Percentiles rank a stretch among this genome's conserved stretches.
These are phyloP conservation scores for Nemania bipapillata DNA, from an alignment of 2,329 filamentous ascomycete genomes.

Conservation along the genomic window DNA sequence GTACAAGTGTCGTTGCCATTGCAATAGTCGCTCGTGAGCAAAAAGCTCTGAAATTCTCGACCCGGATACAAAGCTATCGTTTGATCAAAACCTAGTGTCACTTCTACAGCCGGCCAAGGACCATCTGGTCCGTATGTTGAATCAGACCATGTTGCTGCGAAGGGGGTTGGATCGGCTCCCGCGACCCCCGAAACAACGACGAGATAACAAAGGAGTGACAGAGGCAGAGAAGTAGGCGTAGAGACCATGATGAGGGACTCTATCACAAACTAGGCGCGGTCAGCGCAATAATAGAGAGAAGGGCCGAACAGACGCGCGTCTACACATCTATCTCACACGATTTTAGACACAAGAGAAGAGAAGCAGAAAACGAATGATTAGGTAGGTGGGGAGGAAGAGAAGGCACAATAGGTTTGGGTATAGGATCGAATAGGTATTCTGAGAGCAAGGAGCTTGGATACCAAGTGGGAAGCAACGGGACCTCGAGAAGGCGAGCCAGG, in stretches of 20 bases:
- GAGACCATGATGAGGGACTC: constrained; percentile 40
- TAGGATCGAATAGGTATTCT: neutral
- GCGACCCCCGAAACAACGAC: constrained; percentile 34
- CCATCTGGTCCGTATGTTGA: constrained; percentile 51
- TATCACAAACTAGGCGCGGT: constrained; percentile 32
- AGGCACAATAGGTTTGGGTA: constrained; percentile 8
- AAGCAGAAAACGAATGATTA: constrained; percentile 11
- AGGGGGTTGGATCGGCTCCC: constrained; percentile 33
- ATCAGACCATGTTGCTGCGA: constrained; percentile 47
- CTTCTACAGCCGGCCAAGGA: constrained; percentile 51
- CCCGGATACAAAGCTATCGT: constrained; percentile 49
- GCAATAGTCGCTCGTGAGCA: constrained; percentile 49
- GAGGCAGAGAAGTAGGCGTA: constrained; percentile 38
- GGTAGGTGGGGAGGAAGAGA: constrained; percentile 19
- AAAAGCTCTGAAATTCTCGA: constrained; percentile 45
- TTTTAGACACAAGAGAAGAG: neutral
- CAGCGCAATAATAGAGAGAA: constrained; percentile 26
- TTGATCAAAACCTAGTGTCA: constrained; percentile 42
- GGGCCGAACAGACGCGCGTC: constrained; percentile 3
- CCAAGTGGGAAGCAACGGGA: neutral
- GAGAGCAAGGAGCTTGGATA: neutral
- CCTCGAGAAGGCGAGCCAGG: constrained; percentile 1
- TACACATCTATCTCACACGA: constrained; percentile 1
- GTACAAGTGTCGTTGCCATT: constrained; percentile 45
- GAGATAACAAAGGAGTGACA: constrained; percentile 45